Base-by-base conservation (phyloP, 495 filamentous ascomycete genomes). In the Stereocaulon alpinum region DNA sequence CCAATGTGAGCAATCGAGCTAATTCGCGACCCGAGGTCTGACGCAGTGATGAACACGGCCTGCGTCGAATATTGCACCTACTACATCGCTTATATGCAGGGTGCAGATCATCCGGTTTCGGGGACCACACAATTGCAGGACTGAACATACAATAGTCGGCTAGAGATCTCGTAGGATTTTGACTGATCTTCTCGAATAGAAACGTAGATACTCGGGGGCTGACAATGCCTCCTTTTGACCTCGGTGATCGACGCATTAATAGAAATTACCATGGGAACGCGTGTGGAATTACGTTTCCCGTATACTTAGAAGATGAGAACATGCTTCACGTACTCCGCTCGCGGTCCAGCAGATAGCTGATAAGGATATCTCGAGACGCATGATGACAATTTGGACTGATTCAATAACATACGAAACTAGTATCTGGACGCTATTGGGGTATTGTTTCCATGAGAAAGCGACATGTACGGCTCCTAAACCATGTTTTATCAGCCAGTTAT, bases 401-500 rank as follows among this genome's bases (percentile, higher is more conserved):
- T 51, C 27, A 34, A 18, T 10, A 34, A 34, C 15, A 5, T 14
- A 12, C 20, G 12, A n/a, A 6, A 15, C 54, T 58, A 61, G 34
- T 65, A 71, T 58, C 73, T 76, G 43, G 76, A 77, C 18, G 60
- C 65, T 22, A 69, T 73, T 6, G 82, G 80, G 4, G 82, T 85
- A 17, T 74, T 72, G 4, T 73, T 71, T 6, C 82, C 81, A 45
- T 70, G 75, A 1, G 80, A 77, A n/a, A 70, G 69, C 6, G 80
- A 83, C 80, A 86, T 85, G 66, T 4, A 83, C 81, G 42, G 83
- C 82, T 82, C 84, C 65, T 50, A 40, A 40, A 24, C 14, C 15
- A 22, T 53, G 22, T 22, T 17, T 40, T 15, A 52, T 48, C 20
- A 55, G 52, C 40, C 34, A 40, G 45, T 4, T n/a, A 24, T 20